phyloP scores from a whole-genome alignment of 2,329 filamentous ascomycete species.

The Paramyrothecium sp. region DNA sequence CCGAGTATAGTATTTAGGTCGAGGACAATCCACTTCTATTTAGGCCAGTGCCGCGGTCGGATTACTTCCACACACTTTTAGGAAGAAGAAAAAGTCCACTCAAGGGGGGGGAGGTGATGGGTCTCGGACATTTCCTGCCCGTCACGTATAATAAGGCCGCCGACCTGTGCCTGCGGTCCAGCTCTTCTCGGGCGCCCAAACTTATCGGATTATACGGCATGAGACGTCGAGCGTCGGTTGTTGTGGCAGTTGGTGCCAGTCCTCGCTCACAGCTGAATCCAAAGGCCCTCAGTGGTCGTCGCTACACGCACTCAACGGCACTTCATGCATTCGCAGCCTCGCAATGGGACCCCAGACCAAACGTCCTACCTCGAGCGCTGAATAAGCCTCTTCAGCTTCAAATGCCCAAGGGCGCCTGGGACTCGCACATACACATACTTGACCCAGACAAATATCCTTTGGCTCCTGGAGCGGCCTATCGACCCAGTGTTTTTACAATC shows the following conservation, averaged over 20 bases:
- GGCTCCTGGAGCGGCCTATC: conserved; percentile 46
- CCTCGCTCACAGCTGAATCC: not conserved
- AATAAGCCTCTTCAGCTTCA: conserved; percentile 8
- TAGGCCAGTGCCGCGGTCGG: too few species aligned
- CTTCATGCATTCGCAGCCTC: not conserved
- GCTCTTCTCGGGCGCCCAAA: not conserved
- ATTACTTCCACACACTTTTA: too few species aligned
- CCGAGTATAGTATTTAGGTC: too few species aligned
- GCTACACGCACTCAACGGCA: not conserved
- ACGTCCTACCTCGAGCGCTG: not conserved
- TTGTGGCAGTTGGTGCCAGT: not conserved
- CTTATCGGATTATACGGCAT: not conserved
- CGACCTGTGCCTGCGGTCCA: not conserved
- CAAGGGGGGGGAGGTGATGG: not conserved
- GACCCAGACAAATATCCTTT: conserved; percentile 51
- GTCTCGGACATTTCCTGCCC: not conserved
- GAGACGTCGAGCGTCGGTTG: not conserved
- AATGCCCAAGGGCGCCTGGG: conserved; percentile 51
- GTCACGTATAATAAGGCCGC: not conserved
- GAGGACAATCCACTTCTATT: too few species aligned
- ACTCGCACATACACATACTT: conserved; percentile 64
- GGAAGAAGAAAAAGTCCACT: not conserved
- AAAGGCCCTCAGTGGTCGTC: not conserved
- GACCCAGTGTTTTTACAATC: conserved; percentile 46
- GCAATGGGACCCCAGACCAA: not conserved